phyloP scores from a whole-genome alignment of 495 filamentous ascomycete species.

The Friedmanniomyces endolithicus region DNA sequence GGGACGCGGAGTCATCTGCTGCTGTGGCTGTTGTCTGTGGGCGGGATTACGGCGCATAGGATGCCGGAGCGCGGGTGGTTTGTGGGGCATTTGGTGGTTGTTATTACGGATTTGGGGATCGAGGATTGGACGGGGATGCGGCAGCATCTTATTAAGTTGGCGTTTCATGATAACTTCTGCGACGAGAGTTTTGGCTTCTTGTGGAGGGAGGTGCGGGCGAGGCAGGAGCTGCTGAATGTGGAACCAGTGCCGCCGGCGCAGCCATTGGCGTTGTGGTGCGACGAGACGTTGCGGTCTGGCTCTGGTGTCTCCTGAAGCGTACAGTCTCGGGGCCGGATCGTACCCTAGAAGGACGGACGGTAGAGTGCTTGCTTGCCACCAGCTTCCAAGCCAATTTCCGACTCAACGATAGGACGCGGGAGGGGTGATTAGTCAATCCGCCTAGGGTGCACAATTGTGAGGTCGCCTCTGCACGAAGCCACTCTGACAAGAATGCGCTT shows the following conservation, averaged over 20 bases:
- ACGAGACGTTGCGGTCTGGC: not conserved
- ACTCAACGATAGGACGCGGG: no score
- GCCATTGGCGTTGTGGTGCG: not conserved
- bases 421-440: no score
- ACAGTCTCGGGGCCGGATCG: no score
- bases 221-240: constrained; percentile 1
- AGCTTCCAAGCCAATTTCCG: no score
- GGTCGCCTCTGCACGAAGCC: no score
- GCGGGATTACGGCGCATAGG: constrained; percentile 11
- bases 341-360: no score
- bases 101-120: constrained; percentile 12
- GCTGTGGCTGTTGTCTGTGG: constrained; percentile 16
- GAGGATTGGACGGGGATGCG: constrained; percentile 6
- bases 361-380: no score
- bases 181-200: not conserved
- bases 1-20: constrained; percentile 8
- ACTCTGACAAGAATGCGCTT: no score
- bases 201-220: constrained; percentile 7
- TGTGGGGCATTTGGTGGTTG: constrained; percentile 13
- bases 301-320: not conserved
- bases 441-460: no score
- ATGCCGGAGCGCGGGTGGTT: constrained; percentile 19
- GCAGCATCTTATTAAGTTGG: constrained; percentile 3
- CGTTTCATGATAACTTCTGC: constrained; percentile 16
- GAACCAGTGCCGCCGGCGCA: not conserved